Evolutionary conservation across 1,284 basidiomycete species (phyloP), one percentile per base, ranked within the genome.

Genomic region (Tylopilus sp.): DNA sequence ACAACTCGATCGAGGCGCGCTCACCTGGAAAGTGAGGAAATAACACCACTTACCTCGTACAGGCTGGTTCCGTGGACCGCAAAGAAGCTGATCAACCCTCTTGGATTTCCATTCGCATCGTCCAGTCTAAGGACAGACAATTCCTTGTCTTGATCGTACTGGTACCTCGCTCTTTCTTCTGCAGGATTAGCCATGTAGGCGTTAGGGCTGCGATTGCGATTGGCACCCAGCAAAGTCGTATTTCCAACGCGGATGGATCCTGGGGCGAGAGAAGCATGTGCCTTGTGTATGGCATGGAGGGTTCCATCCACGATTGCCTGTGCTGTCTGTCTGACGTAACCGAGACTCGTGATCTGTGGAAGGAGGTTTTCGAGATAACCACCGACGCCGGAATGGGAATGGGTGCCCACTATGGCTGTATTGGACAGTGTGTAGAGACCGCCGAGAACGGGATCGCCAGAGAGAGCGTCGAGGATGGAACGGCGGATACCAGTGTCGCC

Each of bases 1-100:
- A 40, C 12, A 36, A 8, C 6, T 1, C 10, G 2, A 9, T 7
- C 2, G 4, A 15, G 26, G 30, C 26, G 6, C n/a, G 8, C 0
- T 6, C 12, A 25, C n/a, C 16, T 7, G 11, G 19, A 10, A n/a
- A 44, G 23, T 23, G 23, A 23, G 23, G 30, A 41, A 42, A 13
- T n/a, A 16, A 13, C 4, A 2, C 12, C 13, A 61, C 67, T 29
- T 54, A 85, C 86, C 70, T 82, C 74, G 56, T 89, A 89, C 13
- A 89, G 56, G 61, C 84, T 87, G 13, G 87, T 90, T 6, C 89
- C 87, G 68, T 92, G 89, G 0, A 92, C 89, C 0, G 87, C 73
- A 63, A 84, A 92, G 72, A 89, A 90, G 60, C 80, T 83, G 58
- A 89, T 61, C 57, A 89, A 77, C 0, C 87, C 87, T 35, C 81